phyloP scores from a whole-genome alignment of 192 early-diverging fungal species.

The Backusella tarrabulga region DNA sequence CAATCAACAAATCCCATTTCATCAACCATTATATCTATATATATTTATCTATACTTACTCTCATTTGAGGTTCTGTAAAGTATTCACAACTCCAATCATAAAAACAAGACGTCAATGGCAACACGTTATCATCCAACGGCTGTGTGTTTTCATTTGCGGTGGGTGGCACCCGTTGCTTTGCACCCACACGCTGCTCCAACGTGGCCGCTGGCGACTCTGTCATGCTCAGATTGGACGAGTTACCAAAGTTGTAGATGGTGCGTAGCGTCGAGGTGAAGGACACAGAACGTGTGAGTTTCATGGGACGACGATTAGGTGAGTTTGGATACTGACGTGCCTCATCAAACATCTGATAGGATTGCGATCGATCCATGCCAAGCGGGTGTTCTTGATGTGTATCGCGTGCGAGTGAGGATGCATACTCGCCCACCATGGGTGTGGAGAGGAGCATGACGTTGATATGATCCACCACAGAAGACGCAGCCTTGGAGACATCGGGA shows the following conservation, averaged over 20 bases:
- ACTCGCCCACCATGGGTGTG: constrained; percentile 31
- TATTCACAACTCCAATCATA: constrained; percentile 88
- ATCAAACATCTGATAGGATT: constrained; percentile 19
- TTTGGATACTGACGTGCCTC: background rate
- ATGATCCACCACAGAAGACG: constrained; percentile 73
- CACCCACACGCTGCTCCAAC: background rate
- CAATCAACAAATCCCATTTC: background rate
- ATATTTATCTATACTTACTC: constrained; percentile 39
- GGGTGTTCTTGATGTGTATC: background rate
- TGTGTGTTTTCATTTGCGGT: background rate
- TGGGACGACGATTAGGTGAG: constrained; percentile 17
- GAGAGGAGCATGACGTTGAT: constrained; percentile 49
- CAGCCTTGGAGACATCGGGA: constrained; percentile 68
- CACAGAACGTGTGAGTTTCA: constrained; percentile 36
- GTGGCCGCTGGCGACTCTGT: background rate
- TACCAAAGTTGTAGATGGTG: constrained; percentile 37
- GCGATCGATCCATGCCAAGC: constrained; percentile 20
- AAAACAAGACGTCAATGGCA: constrained; percentile 64
- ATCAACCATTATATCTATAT: too few species aligned
- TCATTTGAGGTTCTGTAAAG: constrained; percentile 88
- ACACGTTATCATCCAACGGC: constrained; percentile 33
- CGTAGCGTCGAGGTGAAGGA: constrained; percentile 37
- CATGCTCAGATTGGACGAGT: background rate
- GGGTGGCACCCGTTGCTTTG: background rate
- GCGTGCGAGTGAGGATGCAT: constrained; percentile 23